phyloP scores from a whole-genome alignment of 768 basidiomycete species.

The Agaricus sinodeliciosus region DNA sequence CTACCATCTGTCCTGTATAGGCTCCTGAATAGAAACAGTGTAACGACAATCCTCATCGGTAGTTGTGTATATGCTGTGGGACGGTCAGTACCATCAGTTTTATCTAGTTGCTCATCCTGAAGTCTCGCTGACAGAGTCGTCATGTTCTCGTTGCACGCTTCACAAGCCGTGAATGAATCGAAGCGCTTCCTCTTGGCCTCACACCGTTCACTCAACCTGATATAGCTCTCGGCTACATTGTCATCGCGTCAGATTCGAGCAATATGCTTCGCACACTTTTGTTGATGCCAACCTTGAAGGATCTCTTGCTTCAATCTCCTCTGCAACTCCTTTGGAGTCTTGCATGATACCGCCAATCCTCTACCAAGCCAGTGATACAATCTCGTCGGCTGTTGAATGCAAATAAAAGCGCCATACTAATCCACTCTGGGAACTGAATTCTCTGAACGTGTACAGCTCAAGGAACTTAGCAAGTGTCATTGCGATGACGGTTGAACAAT shows the following conservation, averaged over 20 bases:
- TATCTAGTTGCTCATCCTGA: too few species aligned
- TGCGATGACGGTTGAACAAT: too few species aligned
- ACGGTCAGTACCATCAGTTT: conserved; percentile 19
- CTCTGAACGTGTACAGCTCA: too few species aligned
- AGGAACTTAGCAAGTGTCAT: too few species aligned
- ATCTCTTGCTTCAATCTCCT: too few species aligned
- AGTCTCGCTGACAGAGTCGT: conserved; percentile 12
- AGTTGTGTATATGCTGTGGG: conserved; percentile 24
- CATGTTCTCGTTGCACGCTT: conserved; percentile 17
- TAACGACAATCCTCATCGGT: conserved; percentile 26
- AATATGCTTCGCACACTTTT: conserved; percentile 10
- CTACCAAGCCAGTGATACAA: too few species aligned
- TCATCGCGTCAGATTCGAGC: conserved; percentile 7
- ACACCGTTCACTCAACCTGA: conserved; percentile 11
- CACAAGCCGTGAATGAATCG: conserved; percentile 9
- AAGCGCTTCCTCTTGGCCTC: conserved; percentile 8
- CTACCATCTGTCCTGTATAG: conserved; percentile 25
- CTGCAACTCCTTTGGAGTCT: too few species aligned
- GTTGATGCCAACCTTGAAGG: too few species aligned
- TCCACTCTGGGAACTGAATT: too few species aligned
- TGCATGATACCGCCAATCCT: too few species aligned
- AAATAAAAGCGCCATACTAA: too few species aligned
- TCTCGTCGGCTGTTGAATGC: too few species aligned
- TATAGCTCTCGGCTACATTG: conserved; percentile 11
- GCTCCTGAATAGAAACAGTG: conserved; percentile 19